Evolutionary conservation across 2,329 filamentous ascomycete species (phyloP).

Genomic region (Aureobasidium sp.): DNA sequence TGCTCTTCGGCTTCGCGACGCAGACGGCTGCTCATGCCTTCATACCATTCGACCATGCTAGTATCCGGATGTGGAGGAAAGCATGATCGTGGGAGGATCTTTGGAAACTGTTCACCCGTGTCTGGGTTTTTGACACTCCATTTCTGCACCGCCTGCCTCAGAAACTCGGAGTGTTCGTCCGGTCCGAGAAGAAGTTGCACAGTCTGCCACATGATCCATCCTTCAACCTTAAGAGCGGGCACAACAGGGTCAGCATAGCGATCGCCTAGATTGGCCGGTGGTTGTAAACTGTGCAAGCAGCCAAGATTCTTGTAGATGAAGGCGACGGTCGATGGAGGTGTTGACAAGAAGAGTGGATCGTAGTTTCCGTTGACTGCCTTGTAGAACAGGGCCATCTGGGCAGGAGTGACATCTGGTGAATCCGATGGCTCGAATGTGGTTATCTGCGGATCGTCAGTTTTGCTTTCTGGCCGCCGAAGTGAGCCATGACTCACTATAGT

Average conservation of each 20-base stretch:
- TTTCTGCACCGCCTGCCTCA: slow-evolving; percentile 69
- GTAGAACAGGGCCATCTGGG: slow-evolving; percentile 42
- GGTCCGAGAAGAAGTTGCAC: slow-evolving; percentile 83
- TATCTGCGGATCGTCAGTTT: neutral
- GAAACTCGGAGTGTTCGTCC: slow-evolving; percentile 74
- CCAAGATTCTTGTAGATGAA: slow-evolving; percentile 90
- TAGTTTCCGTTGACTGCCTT: slow-evolving; percentile 37
- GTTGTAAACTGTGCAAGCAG: slow-evolving; percentile 80
- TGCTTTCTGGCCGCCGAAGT: too few relatives aligned
- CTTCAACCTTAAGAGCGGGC: slow-evolving; percentile 71
- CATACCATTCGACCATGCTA: slow-evolving; percentile 82
- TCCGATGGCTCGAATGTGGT: slow-evolving; percentile 32
- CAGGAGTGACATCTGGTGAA: slow-evolving; percentile 38
- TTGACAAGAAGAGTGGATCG: slow-evolving; percentile 64
- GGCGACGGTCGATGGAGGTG: slow-evolving; percentile 65
- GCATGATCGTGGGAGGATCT: slow-evolving; percentile 53
- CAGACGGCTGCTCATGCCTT: slow-evolving; percentile 62
- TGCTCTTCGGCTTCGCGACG: slow-evolving; percentile 50
- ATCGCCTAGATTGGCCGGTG: slow-evolving; percentile 42
- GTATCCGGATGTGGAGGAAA: slow-evolving; percentile 67
- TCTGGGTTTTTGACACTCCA: slow-evolving; percentile 69
- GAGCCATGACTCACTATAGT: slow-evolving; percentile 30
- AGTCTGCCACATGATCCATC: slow-evolving; percentile 90
- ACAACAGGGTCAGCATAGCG: slow-evolving; percentile 68
- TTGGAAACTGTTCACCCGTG: slow-evolving; percentile 49